Evolutionary conservation across 1,284 basidiomycete genomes (phyloP).

Genomic region (Sporisorium exsertum): DNA sequence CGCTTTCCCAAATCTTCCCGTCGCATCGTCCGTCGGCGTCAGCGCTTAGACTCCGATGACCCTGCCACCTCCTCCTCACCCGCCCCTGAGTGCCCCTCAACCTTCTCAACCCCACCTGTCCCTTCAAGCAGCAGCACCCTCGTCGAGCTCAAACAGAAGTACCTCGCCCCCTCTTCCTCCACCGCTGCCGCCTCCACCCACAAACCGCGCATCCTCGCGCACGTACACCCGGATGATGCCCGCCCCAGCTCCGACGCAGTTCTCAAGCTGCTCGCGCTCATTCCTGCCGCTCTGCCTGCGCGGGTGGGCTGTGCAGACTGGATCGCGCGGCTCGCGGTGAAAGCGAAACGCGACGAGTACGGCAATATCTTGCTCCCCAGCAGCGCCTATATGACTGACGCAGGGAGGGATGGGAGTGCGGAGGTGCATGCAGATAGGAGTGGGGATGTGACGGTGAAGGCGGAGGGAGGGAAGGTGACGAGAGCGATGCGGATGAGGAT

Average conservation of each 20-base stretch:
- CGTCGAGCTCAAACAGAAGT: slow-evolving; percentile 35
- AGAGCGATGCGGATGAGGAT: slow-evolving; percentile 18
- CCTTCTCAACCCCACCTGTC: not conserved
- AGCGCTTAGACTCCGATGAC: not conserved
- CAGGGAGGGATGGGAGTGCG: not conserved
- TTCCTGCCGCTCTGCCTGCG: slow-evolving; percentile 24
- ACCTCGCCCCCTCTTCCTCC: not conserved
- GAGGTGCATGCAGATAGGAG: not conserved
- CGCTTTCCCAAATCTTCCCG: slow-evolving; percentile 43
- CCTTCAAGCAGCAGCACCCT: not conserved
- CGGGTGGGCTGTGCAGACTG: slow-evolving; percentile 15
- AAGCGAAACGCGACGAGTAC: slow-evolving; percentile 29
- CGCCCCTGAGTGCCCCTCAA: not conserved
- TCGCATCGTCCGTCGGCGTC: slow-evolving; percentile 20
- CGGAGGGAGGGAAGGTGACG: slow-evolving; percentile 20
- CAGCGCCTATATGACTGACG: slow-evolving; percentile 5
- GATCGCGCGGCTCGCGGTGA: slow-evolving; percentile 18
- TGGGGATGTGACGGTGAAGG: not conserved
- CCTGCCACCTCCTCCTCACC: not conserved
- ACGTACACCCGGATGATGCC: slow-evolving; percentile 27
- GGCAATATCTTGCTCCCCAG: slow-evolving; percentile 33
- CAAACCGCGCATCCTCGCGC: slow-evolving; percentile 29
- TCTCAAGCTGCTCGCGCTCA: slow-evolving; percentile 32
- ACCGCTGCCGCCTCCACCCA: not conserved
- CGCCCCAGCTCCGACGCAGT: slow-evolving; percentile 17